Conservation (phyloP, 371 early-diverging fungal species). For the Mucor circinelloides region DNA sequence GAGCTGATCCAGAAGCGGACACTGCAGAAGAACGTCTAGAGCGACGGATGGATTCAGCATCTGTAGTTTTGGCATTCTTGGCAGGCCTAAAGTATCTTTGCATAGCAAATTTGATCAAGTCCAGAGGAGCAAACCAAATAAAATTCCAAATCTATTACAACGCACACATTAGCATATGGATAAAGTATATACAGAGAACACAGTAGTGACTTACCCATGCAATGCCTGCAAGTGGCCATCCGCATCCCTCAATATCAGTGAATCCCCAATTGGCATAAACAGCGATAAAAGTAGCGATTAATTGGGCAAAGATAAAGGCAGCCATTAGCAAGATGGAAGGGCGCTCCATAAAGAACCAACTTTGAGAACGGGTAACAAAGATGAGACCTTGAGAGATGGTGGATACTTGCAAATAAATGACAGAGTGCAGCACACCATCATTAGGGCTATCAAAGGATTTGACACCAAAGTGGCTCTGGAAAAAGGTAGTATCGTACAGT, state of each 20-base stretch:
- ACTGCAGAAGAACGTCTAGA: constrained; percentile 34
- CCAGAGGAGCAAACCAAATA: constrained; percentile 69
- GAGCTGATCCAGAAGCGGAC: constrained; percentile 40
- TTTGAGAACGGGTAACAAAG: constrained; percentile 58
- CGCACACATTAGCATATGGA: constrained; percentile 38
- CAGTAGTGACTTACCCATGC: constrained; percentile 38
- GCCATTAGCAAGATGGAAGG: constrained; percentile 47
- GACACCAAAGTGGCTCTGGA: constrained; percentile 44
- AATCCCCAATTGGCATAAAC: constrained; percentile 63
- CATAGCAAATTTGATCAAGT: constrained; percentile 71
- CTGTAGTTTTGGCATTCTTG: neutral
- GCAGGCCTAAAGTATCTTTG: constrained; percentile 44
- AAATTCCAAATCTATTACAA: constrained; percentile 58
- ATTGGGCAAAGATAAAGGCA: constrained; percentile 57
- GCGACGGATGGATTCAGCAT: constrained; percentile 9
- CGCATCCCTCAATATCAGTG: constrained; percentile 54
- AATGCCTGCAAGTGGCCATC: constrained; percentile 56
- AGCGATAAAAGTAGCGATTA: constrained; percentile 55
- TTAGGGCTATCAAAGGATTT: constrained; percentile 38
- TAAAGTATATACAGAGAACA: neutral
- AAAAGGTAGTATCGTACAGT: constrained; percentile 33
- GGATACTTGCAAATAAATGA: constrained; percentile 57
- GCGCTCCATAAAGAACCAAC: constrained; percentile 52
- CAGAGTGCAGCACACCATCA: constrained; percentile 45
- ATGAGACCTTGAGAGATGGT: constrained; percentile 58